Base-by-base conservation (phyloP, 495 filamentous ascomycete genomes). In the Neurospora tetrasperma region DNA sequence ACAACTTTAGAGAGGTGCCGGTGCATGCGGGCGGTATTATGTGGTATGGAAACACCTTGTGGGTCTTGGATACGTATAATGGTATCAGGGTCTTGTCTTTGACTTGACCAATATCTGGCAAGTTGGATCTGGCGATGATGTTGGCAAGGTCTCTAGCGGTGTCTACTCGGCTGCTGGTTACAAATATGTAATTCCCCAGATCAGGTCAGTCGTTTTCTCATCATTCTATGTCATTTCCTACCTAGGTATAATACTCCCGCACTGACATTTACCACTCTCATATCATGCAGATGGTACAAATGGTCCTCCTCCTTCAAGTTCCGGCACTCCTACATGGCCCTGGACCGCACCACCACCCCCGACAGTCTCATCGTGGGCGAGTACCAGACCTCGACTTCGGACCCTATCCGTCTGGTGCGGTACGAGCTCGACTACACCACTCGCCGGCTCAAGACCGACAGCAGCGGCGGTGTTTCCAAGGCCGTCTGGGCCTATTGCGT, bases 81-180 rank as follows among this genome's bases (percentile, higher is more conserved):
- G 74, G 74, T 35, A 71, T 75, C 42, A 72, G 74, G 14, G 71
- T 75, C 6, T 75, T 75, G 71, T 75, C 6, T 75, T 75, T 43
- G 74, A 75, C 42, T 23, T 75, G 40, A 69, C 38, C 38, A 70
- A 73, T 27, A 73, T 75, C 20, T 75, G 74, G 74, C 35, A 69
- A 31, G 74, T 75, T 18, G 71, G 41, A 1, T 1, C n/a, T 9
- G 74, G 74, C 18, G 48, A 73, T 40, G 69, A 27, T 20, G 71
- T 75, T 7, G 74, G 74, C 69, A 39, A 69, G 54, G 71, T 48
- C 38, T 62, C 27, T 6, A 72, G 71, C 10, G 69, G 31, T 8
- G 38, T 27, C 16, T 73, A 73, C 31, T 59, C 71, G 40, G 74
- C 74, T 9, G 71, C 71, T n/a, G 74, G 71, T 2, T 75, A 75